A percentile compares a stretch with the other conserved stretches of the same genome.
These are phyloP conservation scores for Saturnispora besseyi DNA, from an alignment of 805 yeast species.

Conservation along the genomic window DNA sequence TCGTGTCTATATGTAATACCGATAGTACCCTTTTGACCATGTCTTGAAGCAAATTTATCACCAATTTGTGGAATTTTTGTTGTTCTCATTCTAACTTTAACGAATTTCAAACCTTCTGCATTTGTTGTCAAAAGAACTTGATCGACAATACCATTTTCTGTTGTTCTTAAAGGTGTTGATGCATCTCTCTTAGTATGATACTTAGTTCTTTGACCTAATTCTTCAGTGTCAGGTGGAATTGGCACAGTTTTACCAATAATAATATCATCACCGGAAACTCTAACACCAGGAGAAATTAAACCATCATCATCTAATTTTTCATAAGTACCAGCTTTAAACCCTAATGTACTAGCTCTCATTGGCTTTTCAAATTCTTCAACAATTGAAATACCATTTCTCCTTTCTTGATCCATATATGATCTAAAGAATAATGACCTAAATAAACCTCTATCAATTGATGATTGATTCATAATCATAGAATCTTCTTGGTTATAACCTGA, in stretches of 20 bases:
- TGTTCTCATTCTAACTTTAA: conserved; percentile 97
- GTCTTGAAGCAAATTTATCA: conserved; percentile 98
- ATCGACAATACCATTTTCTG: conserved; percentile 97
- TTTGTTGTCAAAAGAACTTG: conserved; percentile 95
- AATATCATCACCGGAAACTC: conserved; percentile 98
- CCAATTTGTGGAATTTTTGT: conserved; percentile 98
- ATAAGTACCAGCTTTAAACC: conserved; percentile 96
- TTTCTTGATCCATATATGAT: conserved; percentile 97
- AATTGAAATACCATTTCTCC: conserved; percentile 96
- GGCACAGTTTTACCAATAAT: conserved; percentile 99
- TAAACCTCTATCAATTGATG: conserved; percentile 92
- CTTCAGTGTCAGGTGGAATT: conserved; percentile 98
- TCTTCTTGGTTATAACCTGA: conserved; percentile 99
- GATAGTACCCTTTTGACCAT: conserved; percentile 99
- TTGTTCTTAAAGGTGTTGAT: conserved; percentile 91
- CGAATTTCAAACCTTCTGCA: conserved; percentile 96
- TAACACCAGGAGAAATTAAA: conserved; percentile 92
- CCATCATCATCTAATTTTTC: conserved; percentile 99
- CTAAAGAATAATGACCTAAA: conserved; percentile 94
- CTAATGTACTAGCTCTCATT: conserved; percentile 83
- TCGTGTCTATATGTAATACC: conserved; percentile 98
- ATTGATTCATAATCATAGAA: conserved; percentile 99
- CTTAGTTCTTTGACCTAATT: conserved; percentile 96
- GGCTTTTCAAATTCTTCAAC: conserved; percentile 98
- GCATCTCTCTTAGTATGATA: conserved; percentile 98